A percentile compares a stretch with the other conserved stretches of the same genome.
Conservation (phyloP, 306 rosid species). For the Rubus idaeus region DNA sequence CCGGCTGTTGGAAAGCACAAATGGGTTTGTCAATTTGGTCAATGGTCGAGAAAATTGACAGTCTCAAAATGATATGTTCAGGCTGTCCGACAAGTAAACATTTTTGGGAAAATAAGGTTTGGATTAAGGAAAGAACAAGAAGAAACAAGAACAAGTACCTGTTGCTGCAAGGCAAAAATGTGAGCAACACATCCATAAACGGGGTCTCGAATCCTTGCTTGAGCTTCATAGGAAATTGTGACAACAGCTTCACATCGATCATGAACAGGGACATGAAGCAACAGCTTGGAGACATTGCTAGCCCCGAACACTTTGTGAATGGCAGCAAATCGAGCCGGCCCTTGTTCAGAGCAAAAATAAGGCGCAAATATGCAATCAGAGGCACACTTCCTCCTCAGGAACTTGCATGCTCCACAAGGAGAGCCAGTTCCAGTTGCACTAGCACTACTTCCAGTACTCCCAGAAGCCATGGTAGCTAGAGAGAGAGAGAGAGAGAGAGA, state of each 20-base stretch:
- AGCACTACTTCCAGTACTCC: conserved; percentile 16
- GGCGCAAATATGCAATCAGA: conserved; percentile 91
- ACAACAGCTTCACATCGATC: conserved; percentile 93
- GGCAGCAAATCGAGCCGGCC: conserved; percentile 89
- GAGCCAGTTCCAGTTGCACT: conserved; percentile 46
- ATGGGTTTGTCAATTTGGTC: background rate
- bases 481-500: background rate
- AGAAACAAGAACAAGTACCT: conserved; percentile 38
- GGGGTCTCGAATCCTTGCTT: conserved; percentile 89
- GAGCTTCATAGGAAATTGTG: conserved; percentile 94
- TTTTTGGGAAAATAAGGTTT: background rate
- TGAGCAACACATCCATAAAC: conserved; percentile 97
- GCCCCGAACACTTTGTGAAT: conserved; percentile 97
- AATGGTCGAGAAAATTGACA: background rate
- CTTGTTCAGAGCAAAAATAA: conserved; percentile 85
- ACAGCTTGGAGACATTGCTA: conserved; percentile 82
- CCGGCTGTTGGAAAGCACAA: background rate
- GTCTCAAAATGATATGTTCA: background rate
- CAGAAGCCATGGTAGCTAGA: conserved; percentile 36
- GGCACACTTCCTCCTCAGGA: conserved; percentile 83
- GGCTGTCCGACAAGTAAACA: background rate
- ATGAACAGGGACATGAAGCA: conserved; percentile 73
- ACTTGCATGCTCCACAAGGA: conserved; percentile 99
- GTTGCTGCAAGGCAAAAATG: conserved; percentile 93
- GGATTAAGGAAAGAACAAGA: background rate